Percentiles rank a stretch among this genome's conserved stretches.
phyloP scores from a whole-genome alignment of 2,329 filamentous ascomycete species.

The Penicillium sp. region DNA sequence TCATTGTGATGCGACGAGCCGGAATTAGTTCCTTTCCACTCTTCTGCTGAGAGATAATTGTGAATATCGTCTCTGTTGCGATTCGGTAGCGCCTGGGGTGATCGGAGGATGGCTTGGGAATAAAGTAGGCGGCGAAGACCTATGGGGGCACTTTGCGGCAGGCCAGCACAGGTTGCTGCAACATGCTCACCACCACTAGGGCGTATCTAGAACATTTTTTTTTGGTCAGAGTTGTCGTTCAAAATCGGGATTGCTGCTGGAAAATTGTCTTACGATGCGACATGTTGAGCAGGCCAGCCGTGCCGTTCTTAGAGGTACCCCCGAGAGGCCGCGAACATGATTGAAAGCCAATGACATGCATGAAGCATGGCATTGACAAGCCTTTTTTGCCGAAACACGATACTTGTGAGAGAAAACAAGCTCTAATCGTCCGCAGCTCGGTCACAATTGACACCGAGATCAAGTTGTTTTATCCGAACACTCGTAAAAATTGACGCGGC shows the following conservation, averaged over 20 bases:
- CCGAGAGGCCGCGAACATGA: conserved; percentile 34
- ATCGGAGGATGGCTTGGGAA: not conserved
- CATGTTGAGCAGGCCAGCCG: conserved; percentile 22
- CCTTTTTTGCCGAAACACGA: conserved; percentile 10
- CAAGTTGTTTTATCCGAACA: not conserved
- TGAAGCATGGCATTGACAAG: conserved; percentile 29
- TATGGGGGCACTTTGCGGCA: conserved; percentile 1
- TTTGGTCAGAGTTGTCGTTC: not conserved
- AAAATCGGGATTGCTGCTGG: not conserved
- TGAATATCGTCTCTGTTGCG: not conserved
- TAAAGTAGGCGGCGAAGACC: conserved; percentile 6
- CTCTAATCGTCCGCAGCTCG: conserved; percentile 1
- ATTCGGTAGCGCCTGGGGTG: not conserved
- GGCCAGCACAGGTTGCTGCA: not conserved
- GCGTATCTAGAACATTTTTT: not conserved
- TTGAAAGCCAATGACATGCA: conserved; percentile 40
- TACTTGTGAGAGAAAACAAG: conserved; percentile 9
- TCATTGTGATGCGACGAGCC: not conserved
- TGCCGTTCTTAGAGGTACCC: conserved; percentile 32
- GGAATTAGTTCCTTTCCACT: not conserved
- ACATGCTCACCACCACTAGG: not conserved
- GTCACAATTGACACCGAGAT: not conserved
- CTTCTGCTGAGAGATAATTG: not conserved
- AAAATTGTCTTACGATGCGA: conserved; percentile 13
- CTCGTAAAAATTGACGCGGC: conserved; percentile 4